Base-by-base conservation (phyloP, 1,284 basidiomycete genomes). In the Microbotryum violaceum region DNA sequence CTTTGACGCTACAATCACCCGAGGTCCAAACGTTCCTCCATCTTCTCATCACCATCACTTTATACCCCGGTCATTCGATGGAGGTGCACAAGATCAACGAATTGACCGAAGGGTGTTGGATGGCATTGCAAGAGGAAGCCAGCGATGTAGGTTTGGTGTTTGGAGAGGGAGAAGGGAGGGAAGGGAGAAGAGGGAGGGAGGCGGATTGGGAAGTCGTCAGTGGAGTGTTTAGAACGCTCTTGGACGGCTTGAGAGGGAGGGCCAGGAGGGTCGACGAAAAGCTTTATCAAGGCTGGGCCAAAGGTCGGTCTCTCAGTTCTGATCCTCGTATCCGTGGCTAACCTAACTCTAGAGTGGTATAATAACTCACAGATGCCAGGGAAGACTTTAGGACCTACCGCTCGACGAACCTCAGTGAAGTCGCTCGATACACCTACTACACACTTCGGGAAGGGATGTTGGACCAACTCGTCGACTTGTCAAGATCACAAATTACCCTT, bases 81-180 rank as follows among this genome's bases (percentile, higher is more conserved):
- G 60, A 65, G n/a, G 61, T 66, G 8, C 71, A 72, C 57, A 51
- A 66, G 8, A 56, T 71, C 56, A 67, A 66, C 46, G 67, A 70
- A 31, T 53, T 72, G 18, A 50, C 64, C 1, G 49, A 56, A 2
- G 64, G 68, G 1, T 58, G 65, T 4, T 73, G 72, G 72, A 58
- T 69, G 45, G 61, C 69, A 8, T 57, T 73, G 6, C 72, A 73
- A 53, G 72, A 73, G 51, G 65, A 70, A 16, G 61, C 70, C 0
- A 61, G 63, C 4, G 71, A 73, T 23, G 61, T 63, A 9, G 72
- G 72, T n/a, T 57, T 71, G 20, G 55, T 71, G 10, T 54, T 57
- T 27, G 66, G 66, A 10, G 21, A 56, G 16, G 61, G 66, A 14
- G 65, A 65, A 2, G 57, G 61, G 4, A 44, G 68, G 10, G 66